Conservation (phyloP, 768 basidiomycete species). For the Russula sp. region DNA sequence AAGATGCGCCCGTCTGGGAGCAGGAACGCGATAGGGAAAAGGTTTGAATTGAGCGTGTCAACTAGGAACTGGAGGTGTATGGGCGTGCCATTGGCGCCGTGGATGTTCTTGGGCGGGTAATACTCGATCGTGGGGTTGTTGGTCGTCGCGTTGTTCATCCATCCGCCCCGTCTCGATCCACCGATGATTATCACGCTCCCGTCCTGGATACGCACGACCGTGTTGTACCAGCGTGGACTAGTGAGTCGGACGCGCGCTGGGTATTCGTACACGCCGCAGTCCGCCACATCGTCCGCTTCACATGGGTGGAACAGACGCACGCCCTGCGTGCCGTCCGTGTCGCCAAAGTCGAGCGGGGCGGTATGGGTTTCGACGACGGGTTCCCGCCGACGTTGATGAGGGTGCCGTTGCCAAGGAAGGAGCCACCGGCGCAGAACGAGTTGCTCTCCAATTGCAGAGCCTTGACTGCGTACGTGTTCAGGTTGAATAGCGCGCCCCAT, state of each 20-base stretch:
- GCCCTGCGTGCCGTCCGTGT: conserved; percentile 68
- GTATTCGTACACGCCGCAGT: conserved; percentile 65
- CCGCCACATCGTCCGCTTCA: conserved; percentile 43
- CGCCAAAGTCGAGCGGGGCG: conserved; percentile 70
- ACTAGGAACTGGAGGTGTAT: conserved; percentile 60
- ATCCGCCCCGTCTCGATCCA: conserved; percentile 77
- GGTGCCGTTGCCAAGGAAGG: conserved; percentile 74
- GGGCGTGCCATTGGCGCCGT: conserved; percentile 63
- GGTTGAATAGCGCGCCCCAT: conserved; percentile 74
- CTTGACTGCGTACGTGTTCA: conserved; percentile 57
- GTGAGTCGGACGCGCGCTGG: conserved; percentile 66
- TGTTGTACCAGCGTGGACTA: conserved; percentile 78
- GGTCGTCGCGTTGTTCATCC: conserved; percentile 78
- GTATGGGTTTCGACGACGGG: conserved; percentile 63
- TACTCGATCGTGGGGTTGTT: conserved; percentile 83
- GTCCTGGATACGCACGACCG: conserved; percentile 63
- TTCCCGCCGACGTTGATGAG: conserved; percentile 80
- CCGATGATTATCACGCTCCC: conserved; percentile 85
- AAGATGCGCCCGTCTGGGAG: conserved; percentile 71
- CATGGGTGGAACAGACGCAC: conserved; percentile 73
- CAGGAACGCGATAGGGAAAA: conserved; percentile 73
- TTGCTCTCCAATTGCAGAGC: conserved; percentile 70
- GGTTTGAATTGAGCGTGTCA: conserved; percentile 75
- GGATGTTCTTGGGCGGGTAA: conserved; percentile 75
- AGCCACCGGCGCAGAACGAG: conserved; percentile 84